Percentiles rank a stretch among this genome's conserved stretches.
These are phyloP conservation scores for Thalassiosira profunda DNA, from an alignment of 108 stramenopile genomes.

Conservation along the genomic window DNA sequence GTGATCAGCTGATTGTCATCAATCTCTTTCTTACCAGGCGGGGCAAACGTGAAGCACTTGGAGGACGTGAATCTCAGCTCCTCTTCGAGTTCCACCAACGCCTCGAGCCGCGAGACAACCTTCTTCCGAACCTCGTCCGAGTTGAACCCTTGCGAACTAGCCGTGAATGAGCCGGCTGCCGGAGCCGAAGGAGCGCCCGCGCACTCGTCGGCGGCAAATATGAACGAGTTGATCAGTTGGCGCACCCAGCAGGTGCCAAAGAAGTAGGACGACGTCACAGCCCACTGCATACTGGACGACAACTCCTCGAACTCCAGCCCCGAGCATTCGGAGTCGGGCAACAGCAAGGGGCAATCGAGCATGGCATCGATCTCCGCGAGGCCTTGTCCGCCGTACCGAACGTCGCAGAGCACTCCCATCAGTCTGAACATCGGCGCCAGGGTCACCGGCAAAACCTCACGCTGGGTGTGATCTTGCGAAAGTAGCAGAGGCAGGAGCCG, in stretches of 20 bases:
- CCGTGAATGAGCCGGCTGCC: conserved; percentile 1
- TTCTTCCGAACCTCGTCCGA: conserved; percentile 25
- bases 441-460: conserved; percentile 30
- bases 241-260: conserved; percentile 52
- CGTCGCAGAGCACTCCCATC: conserved; percentile 37
- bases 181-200: background rate
- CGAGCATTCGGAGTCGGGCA: conserved; percentile 26
- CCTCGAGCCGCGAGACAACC: conserved; percentile 28
- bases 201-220: conserved; percentile 25
- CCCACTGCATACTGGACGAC: conserved; percentile 24
- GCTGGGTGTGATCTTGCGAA: conserved; percentile 3
- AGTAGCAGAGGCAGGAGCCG: conserved; percentile 40
- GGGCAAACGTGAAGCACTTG: conserved; percentile 42
- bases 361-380: conserved; percentile 49
- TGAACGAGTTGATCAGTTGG: conserved; percentile 53
- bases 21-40: conserved; percentile 33
- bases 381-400: conserved; percentile 37
- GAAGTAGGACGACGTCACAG: conserved; percentile 36
- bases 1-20: background rate
- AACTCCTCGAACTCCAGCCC: conserved; percentile 39
- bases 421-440: conserved; percentile 48
- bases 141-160: conserved; percentile 31
- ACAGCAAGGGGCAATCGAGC: conserved; percentile 39
- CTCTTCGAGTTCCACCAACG: conserved; percentile 50
- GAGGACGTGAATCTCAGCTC: conserved; percentile 44